phyloP scores from a whole-genome alignment of 805 yeast species.

The Tetrapisispora pingtungensis region DNA sequence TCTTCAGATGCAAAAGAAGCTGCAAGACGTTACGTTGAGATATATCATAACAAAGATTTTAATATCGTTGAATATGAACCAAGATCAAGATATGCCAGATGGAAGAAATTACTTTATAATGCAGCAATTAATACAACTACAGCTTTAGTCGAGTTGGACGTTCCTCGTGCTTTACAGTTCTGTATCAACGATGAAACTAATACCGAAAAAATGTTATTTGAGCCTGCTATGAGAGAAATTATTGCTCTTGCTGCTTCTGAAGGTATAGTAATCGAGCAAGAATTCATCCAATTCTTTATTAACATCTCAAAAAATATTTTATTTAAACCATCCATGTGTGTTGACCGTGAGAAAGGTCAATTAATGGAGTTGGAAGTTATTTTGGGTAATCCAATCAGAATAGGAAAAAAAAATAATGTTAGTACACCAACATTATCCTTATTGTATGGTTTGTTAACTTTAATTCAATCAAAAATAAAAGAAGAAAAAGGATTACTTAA shows the following conservation, averaged over 20 bases:
- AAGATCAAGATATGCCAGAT: conserved; percentile 42
- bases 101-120: conserved; percentile 58
- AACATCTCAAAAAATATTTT: conserved; percentile 44
- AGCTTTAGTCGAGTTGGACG: conserved; percentile 47
- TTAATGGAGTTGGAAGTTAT: conserved; percentile 62
- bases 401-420: conserved; percentile 38
- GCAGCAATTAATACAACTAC: conserved; percentile 53
- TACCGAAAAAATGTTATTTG: conserved; percentile 24
- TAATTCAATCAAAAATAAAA: conserved; percentile 51
- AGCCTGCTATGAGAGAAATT: conserved; percentile 59
- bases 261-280: conserved; percentile 41
- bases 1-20: conserved; percentile 26
- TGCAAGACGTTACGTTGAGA: conserved; percentile 30
- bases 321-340: conserved; percentile 62
- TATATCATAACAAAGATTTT: conserved; percentile 35
- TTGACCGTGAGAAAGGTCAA: conserved; percentile 50
- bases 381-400: conserved; percentile 51
- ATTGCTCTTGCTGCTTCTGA: conserved; percentile 51
- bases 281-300: conserved; percentile 37
- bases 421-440: conserved; percentile 49
- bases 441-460: conserved; percentile 48
- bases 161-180: conserved; percentile 39
- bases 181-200: conserved; percentile 30
- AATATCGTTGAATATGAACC: conserved; percentile 34
- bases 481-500: conserved; percentile 40